Evolutionary conservation across 1,139 yeast species (phyloP), one percentile per base, ranked within the genome.

Genomic region (Suhomyces coccinellae): DNA sequence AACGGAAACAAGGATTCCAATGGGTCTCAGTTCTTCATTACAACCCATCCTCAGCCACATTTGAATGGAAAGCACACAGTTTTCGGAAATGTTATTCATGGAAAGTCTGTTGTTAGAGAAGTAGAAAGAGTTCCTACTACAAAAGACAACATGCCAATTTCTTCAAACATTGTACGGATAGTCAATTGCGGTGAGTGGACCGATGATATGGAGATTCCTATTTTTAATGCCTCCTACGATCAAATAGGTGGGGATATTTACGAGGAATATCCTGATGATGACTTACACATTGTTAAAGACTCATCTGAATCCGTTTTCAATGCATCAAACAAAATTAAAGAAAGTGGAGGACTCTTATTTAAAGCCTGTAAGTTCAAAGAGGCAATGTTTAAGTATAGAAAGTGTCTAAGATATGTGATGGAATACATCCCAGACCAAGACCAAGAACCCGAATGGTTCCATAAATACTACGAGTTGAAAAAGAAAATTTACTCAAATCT

Each of bases 191-290:
- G 96, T 1, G 70, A 62, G 33, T 86, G 91, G 90, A 54, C 65
- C 4, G 75, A 73, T 12, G 66, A 66, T 0, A 75, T 78, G 71
- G 65, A 55, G 0, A 53, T 82, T 1, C 91, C 91, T 0, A 69
- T 83, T 3, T 77, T 56, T 53, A 81, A 82, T 55, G 87, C 89
- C 0, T 76, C 85, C 41, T 80, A 81, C 52, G 79, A 78, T 49
- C 59, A 66, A 0, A 69, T 80, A 10, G 89, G 86, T 1, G 88
- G 87, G 7, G 95, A 86, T 55, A 62, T 79, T 0, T 86, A 75
- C 55, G 93, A 85, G 62, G 95, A 86, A 58, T 80, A 73, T 53
- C 95, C 95, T 0, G 90, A 82, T 52, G 88, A 83, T 56, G 90
- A 83, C 54, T 70, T 56, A 33, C 67, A 69, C 49, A 79, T 83